Base-by-base conservation (phyloP, 2,329 filamentous ascomycete species). In the Akanthomyces muscarius region DNA sequence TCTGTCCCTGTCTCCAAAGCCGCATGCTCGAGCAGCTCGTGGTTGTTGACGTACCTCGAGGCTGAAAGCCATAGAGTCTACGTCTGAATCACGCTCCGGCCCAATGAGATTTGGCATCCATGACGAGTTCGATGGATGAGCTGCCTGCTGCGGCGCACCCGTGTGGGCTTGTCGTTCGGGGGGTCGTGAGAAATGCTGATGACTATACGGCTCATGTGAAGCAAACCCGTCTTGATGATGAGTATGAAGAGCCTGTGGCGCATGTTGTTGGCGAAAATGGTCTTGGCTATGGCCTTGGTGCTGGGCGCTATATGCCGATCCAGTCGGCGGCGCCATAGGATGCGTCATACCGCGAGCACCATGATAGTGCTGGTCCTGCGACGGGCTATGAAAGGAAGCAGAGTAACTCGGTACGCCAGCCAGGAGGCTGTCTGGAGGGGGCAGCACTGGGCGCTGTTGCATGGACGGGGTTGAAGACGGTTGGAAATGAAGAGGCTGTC, bases 1-100 rank as follows among this genome's bases (percentile, higher is more conserved):
- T 45, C 91, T 85, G 71, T 95, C 91, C 66, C 90, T 83, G 74
- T 94, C 91, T 65, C 91, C 91, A 72, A 92, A 94, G 1, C 91
- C 91, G 70, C 91, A 95, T 48, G 90, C 90, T 68, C 91, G 83
- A 60, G 91, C 91, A 1, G 90, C 90, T 21, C 86, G 80, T 10
- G 91, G 91, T 70, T 94, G 90, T 73, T 95, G 91, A 56, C 91
- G 87, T 65, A 94, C 85, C 18, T 52, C 68, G 5, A 77, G 68
- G 5, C 64, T 66, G 63, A 77, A 77, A 11, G 56, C 54, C n/a
- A 72, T 68, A 53, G 66, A 66, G 14, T 61, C 61, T 50, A 73
- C 18, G 7, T 62, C 65, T 5, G 65, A 58, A 3, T 63, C 63
- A 48, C 69, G 66, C 42, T 62, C 64, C 8, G 65, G 42, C 0